Evolutionary conservation across 106 monocot species (phyloP).

Genomic region (Phalaenopsis equestris): DNA sequence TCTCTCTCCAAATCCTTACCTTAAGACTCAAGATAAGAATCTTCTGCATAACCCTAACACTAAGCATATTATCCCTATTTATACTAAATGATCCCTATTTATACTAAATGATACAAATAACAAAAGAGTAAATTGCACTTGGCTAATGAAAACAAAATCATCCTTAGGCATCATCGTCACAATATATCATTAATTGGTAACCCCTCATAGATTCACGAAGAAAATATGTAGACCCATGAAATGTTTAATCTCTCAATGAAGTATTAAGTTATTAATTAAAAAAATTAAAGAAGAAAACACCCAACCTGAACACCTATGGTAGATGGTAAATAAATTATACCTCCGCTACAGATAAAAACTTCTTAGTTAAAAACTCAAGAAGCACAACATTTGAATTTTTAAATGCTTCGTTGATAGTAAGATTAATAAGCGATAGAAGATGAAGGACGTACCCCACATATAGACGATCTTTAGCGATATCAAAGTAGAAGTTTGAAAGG

Average conservation of each 20-base stretch:
- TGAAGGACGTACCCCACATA: conserved; percentile 85
- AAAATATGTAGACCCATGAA: too few relatives aligned
- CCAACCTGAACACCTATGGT: neutral
- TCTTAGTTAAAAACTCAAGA: neutral
- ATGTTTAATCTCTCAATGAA: neutral
- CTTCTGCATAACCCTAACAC: too few relatives aligned
- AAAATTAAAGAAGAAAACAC: neutral
- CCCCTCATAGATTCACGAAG: too few relatives aligned
- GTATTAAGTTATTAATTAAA: neutral
- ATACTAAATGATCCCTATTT: too few relatives aligned
- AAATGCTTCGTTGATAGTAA: neutral
- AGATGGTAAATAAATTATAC: neutral
- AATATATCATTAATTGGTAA: too few relatives aligned
- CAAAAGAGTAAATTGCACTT: too few relatives aligned
- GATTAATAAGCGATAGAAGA: neutral
- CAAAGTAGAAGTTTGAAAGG: conserved; percentile 95
- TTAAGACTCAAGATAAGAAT: too few relatives aligned
- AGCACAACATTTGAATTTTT: neutral
- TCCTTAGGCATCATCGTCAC: too few relatives aligned
- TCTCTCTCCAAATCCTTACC: too few relatives aligned
- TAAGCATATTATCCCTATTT: too few relatives aligned
- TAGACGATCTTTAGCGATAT: conserved; percentile 96
- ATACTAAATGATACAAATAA: too few relatives aligned
- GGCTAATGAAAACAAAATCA: too few relatives aligned
- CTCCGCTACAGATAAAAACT: neutral